Evolutionary conservation across 306 rosid genomes (phyloP), one percentile per base, ranked within the genome.

Genomic region (Glycyrrhiza uralensis): DNA sequence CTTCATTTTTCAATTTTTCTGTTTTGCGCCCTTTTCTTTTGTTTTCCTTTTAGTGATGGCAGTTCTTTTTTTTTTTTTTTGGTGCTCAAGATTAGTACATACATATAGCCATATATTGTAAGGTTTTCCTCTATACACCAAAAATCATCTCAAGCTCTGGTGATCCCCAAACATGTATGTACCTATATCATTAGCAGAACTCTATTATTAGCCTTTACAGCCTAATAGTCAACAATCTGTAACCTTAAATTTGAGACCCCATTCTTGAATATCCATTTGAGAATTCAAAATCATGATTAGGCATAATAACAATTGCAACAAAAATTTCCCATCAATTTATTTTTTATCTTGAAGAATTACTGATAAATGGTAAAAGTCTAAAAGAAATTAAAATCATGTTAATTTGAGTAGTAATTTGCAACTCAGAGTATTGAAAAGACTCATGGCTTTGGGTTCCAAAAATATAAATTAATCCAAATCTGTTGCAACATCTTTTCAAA

Each of bases 61-160:
- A 5, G 58, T 49, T 32, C 23, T n/a, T n/a, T n/a, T n/a, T n/a
- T 32, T 19, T 32, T 17, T 23, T 67, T 3, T 18, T 49, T 17
- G 22, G 13, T 0, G 0, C 20, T 30, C 46, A 47, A 47, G 30
- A 22, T 18, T 10, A 45, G 30, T 33, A 32, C 10, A 9, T 19
- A 22, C 2, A 9, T 19, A 35, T 4, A 33, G 50, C 38, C 24
- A 2, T 32, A 47, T 45, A 15, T 4, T 7, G 4, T 22, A 28
- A 17, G 17, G 28, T 42, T 56, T 30, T 47, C 23, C 32, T 42
- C 9, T 18, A 56, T 6, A 57, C 46, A 44, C 36, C 11, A 39
- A 18, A 24, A 72, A 41, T 38, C 44, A 66, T 52, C 33, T 46
- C 60, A 76, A 56, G 22, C 15, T 77, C 71, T 3, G 2, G 36